phyloP scores from a whole-genome alignment of 352 stramenopile species.

The Globisporangium canariense region DNA sequence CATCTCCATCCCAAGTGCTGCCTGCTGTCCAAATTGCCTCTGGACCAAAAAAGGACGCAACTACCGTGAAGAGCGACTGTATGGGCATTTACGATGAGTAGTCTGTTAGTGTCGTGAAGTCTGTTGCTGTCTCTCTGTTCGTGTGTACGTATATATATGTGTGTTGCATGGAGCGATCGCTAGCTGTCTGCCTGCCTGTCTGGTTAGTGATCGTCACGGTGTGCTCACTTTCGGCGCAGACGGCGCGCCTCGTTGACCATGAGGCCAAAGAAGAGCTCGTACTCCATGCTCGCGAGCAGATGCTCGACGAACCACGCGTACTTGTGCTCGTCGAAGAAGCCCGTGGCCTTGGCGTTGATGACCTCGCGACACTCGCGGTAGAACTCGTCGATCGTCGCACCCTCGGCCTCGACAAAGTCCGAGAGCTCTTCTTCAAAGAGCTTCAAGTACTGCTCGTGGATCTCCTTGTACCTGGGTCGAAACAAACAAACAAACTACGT shows the following conservation, averaged over 20 bases:
- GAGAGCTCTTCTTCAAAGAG: conserved; percentile 72
- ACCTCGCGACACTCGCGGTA: conserved; percentile 65
- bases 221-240: conserved; percentile 52
- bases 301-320: conserved; percentile 79
- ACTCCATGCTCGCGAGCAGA: conserved; percentile 77
- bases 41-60: neutral
- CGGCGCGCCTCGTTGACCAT: conserved; percentile 77
- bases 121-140: neutral
- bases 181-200: no score
- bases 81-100: no score
- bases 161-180: neutral
- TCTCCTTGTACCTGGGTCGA: conserved; percentile 57
- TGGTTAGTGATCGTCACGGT: neutral
- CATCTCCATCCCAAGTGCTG: neutral
- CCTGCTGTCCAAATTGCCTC: neutral
- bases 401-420: conserved; percentile 71
- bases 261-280: conserved; percentile 77
- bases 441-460: conserved; percentile 71
- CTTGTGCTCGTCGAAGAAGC: conserved; percentile 65
- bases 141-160: neutral
- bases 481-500: neutral
- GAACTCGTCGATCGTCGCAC: conserved; percentile 61
- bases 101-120: neutral
- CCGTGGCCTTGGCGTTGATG: conserved; percentile 54
- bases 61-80: conserved; percentile 2